A percentile compares a stretch with the other conserved stretches of the same genome.
Conservation (phyloP, 1,284 basidiomycete genomes). For the Garcileccinum viscosum region DNA sequence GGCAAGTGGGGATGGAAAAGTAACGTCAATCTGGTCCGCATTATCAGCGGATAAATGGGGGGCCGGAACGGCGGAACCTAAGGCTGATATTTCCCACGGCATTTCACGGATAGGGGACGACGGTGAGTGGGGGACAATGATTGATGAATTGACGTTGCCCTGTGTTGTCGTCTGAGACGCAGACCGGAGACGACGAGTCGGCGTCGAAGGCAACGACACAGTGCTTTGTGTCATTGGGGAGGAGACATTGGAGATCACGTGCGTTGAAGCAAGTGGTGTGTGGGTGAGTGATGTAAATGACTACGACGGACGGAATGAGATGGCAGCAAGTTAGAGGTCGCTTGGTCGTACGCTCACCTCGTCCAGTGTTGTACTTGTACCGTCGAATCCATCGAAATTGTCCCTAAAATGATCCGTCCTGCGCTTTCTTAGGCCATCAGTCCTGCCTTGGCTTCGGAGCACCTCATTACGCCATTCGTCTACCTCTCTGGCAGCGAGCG, state of each 20-base stretch:
- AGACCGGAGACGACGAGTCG: constrained; percentile 22
- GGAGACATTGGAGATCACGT: constrained; percentile 54
- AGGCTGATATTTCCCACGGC: background rate
- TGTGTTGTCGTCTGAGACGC: constrained; percentile 28
- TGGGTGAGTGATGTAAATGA: constrained; percentile 51
- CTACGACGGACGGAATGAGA: constrained; percentile 33
- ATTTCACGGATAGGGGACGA: constrained; percentile 3
- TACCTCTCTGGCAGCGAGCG: constrained; percentile 54
- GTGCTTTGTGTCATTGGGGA: constrained; percentile 42
- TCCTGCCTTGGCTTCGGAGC: constrained; percentile 36
- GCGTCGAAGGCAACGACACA: constrained; percentile 35
- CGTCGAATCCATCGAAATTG: constrained; percentile 29
- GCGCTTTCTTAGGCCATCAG: constrained; percentile 22
- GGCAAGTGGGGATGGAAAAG: constrained; percentile 15
- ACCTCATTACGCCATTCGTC: constrained; percentile 58
- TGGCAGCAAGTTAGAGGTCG: background rate
- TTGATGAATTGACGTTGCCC: background rate
- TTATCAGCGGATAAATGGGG: background rate
- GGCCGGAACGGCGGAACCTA: background rate
- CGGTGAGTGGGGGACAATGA: constrained; percentile 3
- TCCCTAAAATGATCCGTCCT: constrained; percentile 14
- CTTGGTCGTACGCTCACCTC: constrained; percentile 45
- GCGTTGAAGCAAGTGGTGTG: constrained; percentile 52
- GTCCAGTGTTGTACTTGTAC: constrained; percentile 42
- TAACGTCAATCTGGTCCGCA: background rate